Conservation (phyloP, 2,329 filamentous ascomycete genomes). For the Triangularia verruculosa region DNA sequence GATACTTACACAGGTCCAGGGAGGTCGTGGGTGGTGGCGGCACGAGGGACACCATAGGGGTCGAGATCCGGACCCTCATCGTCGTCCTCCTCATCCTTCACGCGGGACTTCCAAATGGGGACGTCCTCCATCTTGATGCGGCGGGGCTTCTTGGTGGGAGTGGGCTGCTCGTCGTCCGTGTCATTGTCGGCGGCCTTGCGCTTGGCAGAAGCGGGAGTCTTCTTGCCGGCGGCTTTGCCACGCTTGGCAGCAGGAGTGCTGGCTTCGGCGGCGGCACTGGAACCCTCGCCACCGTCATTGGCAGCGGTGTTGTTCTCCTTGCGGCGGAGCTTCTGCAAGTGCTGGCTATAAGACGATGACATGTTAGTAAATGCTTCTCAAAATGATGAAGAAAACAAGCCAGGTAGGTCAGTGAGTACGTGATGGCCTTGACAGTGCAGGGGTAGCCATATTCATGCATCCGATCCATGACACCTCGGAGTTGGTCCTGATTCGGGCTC, state of each 20-base stretch:
- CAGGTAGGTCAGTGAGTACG: constrained; percentile 23
- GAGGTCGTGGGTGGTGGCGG: not conserved
- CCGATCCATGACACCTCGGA: constrained; percentile 26
- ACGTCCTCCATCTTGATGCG: constrained; percentile 18
- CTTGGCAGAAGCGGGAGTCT: constrained; percentile 19
- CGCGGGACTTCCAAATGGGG: not conserved
- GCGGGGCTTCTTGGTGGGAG: constrained; percentile 2
- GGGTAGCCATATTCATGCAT: constrained; percentile 28
- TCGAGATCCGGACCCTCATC: too few relatives aligned
- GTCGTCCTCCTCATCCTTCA: constrained; percentile 19
- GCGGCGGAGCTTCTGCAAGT: constrained; percentile 36
- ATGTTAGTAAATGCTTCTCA: not conserved
- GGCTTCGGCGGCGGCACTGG: too few relatives aligned
- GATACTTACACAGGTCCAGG: not conserved
- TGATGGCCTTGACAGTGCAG: constrained; percentile 31
- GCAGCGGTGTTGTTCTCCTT: constrained; percentile 28
- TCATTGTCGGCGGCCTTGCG: constrained; percentile 13
- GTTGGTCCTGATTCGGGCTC: constrained; percentile 26
- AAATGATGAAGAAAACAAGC: constrained; percentile 10
- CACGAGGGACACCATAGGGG: not conserved
- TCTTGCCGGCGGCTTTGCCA: constrained; percentile 18
- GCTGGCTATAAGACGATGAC: constrained; percentile 27
- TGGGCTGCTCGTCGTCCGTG: constrained; percentile 16
- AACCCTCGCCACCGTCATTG: not conserved
- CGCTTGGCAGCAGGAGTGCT: constrained; percentile 17